A percentile compares a stretch with the other conserved stretches of the same genome.
These are phyloP conservation scores for Vanrija sp. DNA, from an alignment of 1,284 basidiomycete genomes.

Conservation along the genomic window DNA sequence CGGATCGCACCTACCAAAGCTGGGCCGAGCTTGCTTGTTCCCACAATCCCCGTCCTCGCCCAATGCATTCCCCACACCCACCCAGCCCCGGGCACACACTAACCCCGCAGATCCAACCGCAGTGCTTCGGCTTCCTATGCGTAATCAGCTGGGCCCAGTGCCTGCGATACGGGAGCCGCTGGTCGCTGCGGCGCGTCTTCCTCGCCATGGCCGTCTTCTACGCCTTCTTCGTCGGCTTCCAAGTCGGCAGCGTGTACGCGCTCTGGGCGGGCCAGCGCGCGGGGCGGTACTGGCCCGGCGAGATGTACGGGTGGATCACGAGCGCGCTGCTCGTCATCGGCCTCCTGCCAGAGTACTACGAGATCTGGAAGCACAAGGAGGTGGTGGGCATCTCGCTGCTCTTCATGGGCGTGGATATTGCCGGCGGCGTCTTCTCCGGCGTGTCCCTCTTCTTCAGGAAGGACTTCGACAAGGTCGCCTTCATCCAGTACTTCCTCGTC, in stretches of 20 bases:
- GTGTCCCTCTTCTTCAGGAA: slow-evolving; percentile 66
- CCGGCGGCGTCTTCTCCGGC: slow-evolving; percentile 65
- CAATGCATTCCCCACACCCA: background rate
- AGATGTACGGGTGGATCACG: slow-evolving; percentile 63
- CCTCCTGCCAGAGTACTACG: slow-evolving; percentile 60
- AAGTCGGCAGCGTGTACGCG: slow-evolving; percentile 61
- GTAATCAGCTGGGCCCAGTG: slow-evolving; percentile 66
- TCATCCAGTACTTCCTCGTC: slow-evolving; percentile 52
- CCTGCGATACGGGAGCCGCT: slow-evolving; percentile 55
- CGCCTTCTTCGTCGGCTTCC: slow-evolving; percentile 56
- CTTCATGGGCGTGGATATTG: slow-evolving; percentile 68
- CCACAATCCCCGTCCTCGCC: background rate
- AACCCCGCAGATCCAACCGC: slow-evolving; percentile 60
- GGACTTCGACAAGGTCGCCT: slow-evolving; percentile 63
- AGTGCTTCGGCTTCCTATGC: slow-evolving; percentile 62
- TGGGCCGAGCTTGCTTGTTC: too few species aligned
- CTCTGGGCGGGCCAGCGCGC: slow-evolving; percentile 53
- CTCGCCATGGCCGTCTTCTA: slow-evolving; percentile 49
- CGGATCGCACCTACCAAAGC: too few species aligned
- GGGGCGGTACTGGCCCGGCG: slow-evolving; percentile 54
- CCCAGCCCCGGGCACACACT: background rate
- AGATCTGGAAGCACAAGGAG: slow-evolving; percentile 66
- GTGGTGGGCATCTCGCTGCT: slow-evolving; percentile 68
- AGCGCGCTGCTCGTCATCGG: slow-evolving; percentile 61
- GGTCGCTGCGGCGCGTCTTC: slow-evolving; percentile 47